Evolutionary conservation across 2,329 filamentous ascomycete species (phyloP), one percentile per base, ranked within the genome.

Genomic region (Talaromyces sp.): DNA sequence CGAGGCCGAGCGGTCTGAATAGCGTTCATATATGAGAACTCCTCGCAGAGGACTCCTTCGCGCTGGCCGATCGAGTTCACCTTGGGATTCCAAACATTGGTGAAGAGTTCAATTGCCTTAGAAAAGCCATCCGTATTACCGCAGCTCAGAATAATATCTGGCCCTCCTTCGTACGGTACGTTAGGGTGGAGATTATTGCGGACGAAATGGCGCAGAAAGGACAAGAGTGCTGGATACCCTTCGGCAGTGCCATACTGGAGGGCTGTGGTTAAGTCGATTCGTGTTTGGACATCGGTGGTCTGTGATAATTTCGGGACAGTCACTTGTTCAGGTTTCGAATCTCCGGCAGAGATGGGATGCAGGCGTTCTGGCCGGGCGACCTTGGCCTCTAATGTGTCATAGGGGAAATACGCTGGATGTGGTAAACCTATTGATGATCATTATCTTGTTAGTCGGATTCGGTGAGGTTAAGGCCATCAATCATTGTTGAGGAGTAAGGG

Each of bases 161-260:
- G 86, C 0, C 90, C 90, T 54, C 77, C 86, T 52, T 79, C 78
- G 68, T 96, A 96, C 4, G 91, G 90, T 7, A 92, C 82, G 63
- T 88, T 86, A 2, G 90, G 91, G 69, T 96, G 90, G 47, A 96
- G 77, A 62, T 89, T 82, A 50, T 92, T 80, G 53, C 85, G 82
- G 4, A 86, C 81, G 72, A 96, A 95, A 68, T 92, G 83, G 55
- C 89, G 85, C 51, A 97, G 74, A 74, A 92, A 96, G 40, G 83
- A 83, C 55, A 86, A 83, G 20, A 97, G 79, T 0, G 91, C 85
- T 1, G 89, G 89, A 63, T 95, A 93, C 42, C 92, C 92, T 55
- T 88, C 81, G 2, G 89, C 86, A n/a, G 82, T 84, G 55, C 90
- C 90, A 76, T 97, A 97, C 74, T 97, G 92, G 47, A 97, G 79